Conservation (phyloP, 345 rosid genomes). For the Noccaea bulbosa region DNA sequence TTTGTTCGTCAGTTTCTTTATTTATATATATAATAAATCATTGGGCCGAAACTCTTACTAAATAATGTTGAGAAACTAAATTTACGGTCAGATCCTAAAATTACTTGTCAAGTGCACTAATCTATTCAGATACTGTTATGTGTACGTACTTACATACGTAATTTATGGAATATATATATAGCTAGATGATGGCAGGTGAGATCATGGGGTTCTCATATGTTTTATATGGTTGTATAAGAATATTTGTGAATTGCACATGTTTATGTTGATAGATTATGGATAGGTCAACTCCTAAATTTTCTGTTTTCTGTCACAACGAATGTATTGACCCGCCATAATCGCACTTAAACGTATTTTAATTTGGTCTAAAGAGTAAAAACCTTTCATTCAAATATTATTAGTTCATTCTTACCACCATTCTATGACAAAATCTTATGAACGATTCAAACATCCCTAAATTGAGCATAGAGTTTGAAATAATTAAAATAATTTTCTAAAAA, state of each 20-base stretch:
- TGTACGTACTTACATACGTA: slow-evolving; percentile 28
- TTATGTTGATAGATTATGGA: slow-evolving; percentile 38
- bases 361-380: slow-evolving; percentile 1
- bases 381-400: slow-evolving; percentile 6
- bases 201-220: slow-evolving; percentile 19
- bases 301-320: slow-evolving; percentile 21
- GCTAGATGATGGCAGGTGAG: slow-evolving; percentile 34
- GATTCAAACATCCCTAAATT: neutral
- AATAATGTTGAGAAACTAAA: neutral
- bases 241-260: slow-evolving; percentile 51
- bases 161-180: slow-evolving; percentile 16
- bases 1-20: neutral
- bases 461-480: slow-evolving; percentile 6
- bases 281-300: slow-evolving; percentile 42
- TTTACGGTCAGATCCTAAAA: neutral
- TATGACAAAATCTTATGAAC: slow-evolving; percentile 17
- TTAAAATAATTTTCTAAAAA: neutral
- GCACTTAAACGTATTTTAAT: neutral
- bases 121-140: slow-evolving; percentile 3
- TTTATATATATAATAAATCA: neutral
- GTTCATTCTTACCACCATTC: neutral
- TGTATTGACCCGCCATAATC: neutral
- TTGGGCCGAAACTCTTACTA: slow-evolving; percentile 1
- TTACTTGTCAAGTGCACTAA: neutral
- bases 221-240: slow-evolving; percentile 42